A percentile compares a stretch with the other conserved stretches of the same genome.
Evolutionary conservation across 2,329 filamentous ascomycete species (phyloP).

Genomic region (Thelonectria rubi): DNA sequence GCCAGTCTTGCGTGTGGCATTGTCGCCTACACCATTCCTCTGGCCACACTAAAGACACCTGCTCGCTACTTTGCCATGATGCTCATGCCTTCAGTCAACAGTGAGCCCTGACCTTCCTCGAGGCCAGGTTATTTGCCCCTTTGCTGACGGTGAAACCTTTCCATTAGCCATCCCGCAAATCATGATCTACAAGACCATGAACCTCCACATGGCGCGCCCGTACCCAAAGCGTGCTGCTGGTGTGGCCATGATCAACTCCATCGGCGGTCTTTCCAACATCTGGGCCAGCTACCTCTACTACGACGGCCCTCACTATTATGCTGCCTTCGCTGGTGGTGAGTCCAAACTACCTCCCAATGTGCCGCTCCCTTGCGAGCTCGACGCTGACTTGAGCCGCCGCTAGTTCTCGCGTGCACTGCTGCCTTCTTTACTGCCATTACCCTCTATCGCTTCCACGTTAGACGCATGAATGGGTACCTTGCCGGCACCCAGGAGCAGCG

Average conservation of each 20-base stretch:
- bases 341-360: too few species aligned
- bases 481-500: too few species aligned
- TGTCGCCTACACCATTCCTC: conserved; percentile 50
- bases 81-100: conserved; percentile 42
- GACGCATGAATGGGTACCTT: too few species aligned
- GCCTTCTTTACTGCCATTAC: too few species aligned
- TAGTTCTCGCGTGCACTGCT: too few species aligned
- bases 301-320: conserved; percentile 50
- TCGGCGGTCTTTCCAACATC: conserved; percentile 48
- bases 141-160: neutral
- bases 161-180: conserved; percentile 51
- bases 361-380: too few species aligned
- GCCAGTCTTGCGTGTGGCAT: conserved; percentile 47
- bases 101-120: too few species aligned
- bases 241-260: conserved; percentile 52
- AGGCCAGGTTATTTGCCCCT: too few species aligned
- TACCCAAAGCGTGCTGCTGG: conserved; percentile 53
- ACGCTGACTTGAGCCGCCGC: too few species aligned
- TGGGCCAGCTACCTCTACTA: conserved; percentile 51
- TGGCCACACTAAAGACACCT: conserved; percentile 48
- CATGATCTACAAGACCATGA: conserved; percentile 53
- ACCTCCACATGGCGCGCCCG: conserved; percentile 52
- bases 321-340: conserved; percentile 46
- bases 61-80: conserved; percentile 55
- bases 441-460: too few species aligned